Conservation (phyloP, 495 filamentous ascomycete species). For the Haplographium delicatum region DNA sequence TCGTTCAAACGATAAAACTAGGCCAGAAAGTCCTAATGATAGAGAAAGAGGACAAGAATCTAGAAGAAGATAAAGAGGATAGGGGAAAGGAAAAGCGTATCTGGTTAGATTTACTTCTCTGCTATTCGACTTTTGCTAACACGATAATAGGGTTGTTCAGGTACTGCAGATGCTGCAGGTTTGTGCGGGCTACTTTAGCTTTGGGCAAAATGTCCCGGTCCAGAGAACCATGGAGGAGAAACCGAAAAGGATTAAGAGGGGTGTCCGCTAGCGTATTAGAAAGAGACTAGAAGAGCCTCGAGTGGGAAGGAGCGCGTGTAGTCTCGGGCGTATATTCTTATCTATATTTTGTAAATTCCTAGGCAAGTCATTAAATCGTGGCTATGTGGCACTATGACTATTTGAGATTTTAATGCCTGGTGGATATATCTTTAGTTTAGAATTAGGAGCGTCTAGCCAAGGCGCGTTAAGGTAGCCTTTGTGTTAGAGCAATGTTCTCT, state of each 20-base stretch:
- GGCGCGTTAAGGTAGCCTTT: no score
- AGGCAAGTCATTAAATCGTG: background rate
- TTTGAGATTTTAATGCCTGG: no score
- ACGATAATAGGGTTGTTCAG: conserved; percentile 13
- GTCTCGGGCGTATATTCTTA: background rate
- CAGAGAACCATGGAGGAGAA: background rate
- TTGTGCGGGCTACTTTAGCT: conserved; percentile 7
- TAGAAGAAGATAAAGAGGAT: conserved; percentile 2
- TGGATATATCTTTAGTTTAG: no score
- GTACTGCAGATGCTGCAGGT: conserved; percentile 10
- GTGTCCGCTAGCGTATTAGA: background rate
- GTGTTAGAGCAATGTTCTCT: no score
- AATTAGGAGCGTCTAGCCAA: no score
- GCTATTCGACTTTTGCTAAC: conserved; percentile 14
- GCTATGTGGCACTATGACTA: background rate
- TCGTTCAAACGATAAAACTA: background rate
- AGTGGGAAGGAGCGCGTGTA: background rate
- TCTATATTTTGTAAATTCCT: background rate
- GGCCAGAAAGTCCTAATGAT: conserved; percentile 9
- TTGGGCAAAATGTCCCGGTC: conserved; percentile 1
- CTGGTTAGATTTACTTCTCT: conserved; percentile 13
- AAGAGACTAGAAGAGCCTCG: background rate
- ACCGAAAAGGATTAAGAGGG: conserved; percentile 1
- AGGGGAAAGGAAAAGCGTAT: conserved; percentile 8
- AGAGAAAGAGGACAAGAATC: conserved; percentile 6